These are phyloP conservation scores for Besnoitia besnoiti DNA, from an alignment of 169 alveolate genomes.

Conservation along the genomic window DNA sequence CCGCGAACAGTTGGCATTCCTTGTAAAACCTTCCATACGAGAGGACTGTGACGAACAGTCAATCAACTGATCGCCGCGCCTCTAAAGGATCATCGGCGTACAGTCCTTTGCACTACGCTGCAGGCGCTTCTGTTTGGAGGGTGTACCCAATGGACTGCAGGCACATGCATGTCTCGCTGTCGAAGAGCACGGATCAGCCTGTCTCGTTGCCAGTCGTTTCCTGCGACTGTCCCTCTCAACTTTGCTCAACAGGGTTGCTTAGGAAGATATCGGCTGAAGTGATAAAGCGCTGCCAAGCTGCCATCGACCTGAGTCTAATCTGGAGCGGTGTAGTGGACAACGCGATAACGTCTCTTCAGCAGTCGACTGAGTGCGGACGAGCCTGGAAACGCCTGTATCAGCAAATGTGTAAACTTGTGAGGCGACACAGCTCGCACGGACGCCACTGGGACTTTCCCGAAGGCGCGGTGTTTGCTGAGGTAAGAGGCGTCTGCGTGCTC, in stretches of 20 bases:
- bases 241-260: slow-evolving; percentile 82
- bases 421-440: slow-evolving; percentile 73
- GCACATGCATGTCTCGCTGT: neutral
- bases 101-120: too few relatives aligned
- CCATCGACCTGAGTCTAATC: slow-evolving; percentile 87
- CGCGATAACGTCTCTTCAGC: slow-evolving; percentile 75
- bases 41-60: too few relatives aligned
- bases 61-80: too few relatives aligned
- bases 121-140: too few relatives aligned
- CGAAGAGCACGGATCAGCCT: neutral
- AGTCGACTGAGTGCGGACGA: slow-evolving; percentile 88
- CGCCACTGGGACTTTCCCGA: slow-evolving; percentile 87
- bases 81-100: too few relatives aligned
- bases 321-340: slow-evolving; percentile 78
- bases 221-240: neutral
- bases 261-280: slow-evolving; percentile 91
- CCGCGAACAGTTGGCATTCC: too few relatives aligned
- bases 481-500: neutral
- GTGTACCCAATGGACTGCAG: too few relatives aligned
- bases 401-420: slow-evolving; percentile 79
- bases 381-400: slow-evolving; percentile 90
- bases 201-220: neutral
- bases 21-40: too few relatives aligned
- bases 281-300: slow-evolving; percentile 89
- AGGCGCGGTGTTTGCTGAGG: slow-evolving; percentile 93